A percentile compares a stretch with the other conserved stretches of the same genome.
Conservation (phyloP, 1,284 basidiomycete genomes). For the Sporisorium graminicola region DNA sequence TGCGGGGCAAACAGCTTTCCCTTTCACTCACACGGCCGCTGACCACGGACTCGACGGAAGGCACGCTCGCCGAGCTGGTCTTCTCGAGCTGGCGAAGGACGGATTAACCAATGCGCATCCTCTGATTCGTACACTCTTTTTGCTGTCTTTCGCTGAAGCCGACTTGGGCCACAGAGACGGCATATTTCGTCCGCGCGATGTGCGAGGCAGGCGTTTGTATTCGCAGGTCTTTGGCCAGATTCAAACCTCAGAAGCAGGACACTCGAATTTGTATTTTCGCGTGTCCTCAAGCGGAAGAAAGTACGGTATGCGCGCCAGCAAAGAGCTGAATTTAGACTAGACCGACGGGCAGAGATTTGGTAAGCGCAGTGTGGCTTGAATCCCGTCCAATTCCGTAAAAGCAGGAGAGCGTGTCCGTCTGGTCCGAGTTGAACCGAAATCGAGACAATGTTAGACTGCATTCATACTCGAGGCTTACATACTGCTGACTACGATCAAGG, state of each 20-base stretch:
- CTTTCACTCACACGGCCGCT: neutral
- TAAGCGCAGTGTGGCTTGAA: constrained; percentile 17
- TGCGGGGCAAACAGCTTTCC: constrained; percentile 32
- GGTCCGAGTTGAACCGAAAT: constrained; percentile 33
- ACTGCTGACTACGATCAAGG: constrained; percentile 16
- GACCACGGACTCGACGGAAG: neutral
- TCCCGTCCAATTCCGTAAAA: constrained; percentile 40
- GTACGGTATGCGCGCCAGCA: constrained; percentile 3
- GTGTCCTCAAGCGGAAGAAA: constrained; percentile 25
- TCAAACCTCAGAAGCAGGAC: neutral
- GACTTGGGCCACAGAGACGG: no score
- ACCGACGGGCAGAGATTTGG: constrained; percentile 21
- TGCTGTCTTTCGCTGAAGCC: no score
- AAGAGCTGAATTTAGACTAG: neutral
- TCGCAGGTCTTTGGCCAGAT: neutral
- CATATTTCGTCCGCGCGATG: neutral
- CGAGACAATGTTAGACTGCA: constrained; percentile 1
- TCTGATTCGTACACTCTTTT: constrained; percentile 21
- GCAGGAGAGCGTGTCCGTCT: neutral
- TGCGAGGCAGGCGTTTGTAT: neutral
- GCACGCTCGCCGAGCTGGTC: neutral
- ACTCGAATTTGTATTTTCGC: neutral
- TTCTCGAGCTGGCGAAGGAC: neutral
- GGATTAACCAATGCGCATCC: constrained; percentile 30
- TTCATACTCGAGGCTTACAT: neutral